These are phyloP conservation scores for Yamadazyma diddensiae DNA, from an alignment of 1,139 yeast genomes.

Conservation along the genomic window DNA sequence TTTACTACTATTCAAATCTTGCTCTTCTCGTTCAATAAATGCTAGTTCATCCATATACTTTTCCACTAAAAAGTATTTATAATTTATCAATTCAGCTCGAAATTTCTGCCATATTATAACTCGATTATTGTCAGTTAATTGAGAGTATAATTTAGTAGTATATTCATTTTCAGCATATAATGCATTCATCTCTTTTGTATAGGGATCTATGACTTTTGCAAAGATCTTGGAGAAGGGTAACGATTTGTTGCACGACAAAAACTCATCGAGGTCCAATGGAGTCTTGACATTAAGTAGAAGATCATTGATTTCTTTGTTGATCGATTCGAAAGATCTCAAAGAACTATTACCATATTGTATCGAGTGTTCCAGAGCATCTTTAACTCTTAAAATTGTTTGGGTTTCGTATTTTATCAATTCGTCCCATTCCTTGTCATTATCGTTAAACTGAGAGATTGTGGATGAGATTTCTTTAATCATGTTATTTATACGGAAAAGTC, in stretches of 20 bases:
- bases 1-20: constrained; percentile 21
- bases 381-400: constrained; percentile 32
- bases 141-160: constrained; percentile 24
- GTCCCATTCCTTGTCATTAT: constrained; percentile 36
- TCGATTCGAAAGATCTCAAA: constrained; percentile 11
- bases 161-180: constrained; percentile 30
- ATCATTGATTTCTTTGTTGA: constrained; percentile 20
- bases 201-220: constrained; percentile 2
- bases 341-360: constrained; percentile 6
- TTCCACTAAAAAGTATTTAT: constrained; percentile 23
- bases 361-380: constrained; percentile 27
- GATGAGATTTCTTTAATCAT: constrained; percentile 25
- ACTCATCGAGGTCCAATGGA: constrained; percentile 35
- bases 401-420: constrained; percentile 31
- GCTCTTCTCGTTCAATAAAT: constrained; percentile 27
- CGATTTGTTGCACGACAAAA: constrained; percentile 9
- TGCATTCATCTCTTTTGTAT: constrained; percentile 22
- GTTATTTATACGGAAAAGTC: constrained; percentile 31
- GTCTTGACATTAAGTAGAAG: constrained; percentile 28
- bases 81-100: constrained; percentile 19
- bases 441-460: constrained; percentile 26
- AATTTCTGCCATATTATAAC: constrained; percentile 35
- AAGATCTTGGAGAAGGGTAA: constrained; percentile 6
- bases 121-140: constrained; percentile 25
- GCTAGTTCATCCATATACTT: constrained; percentile 24